Percentiles rank a stretch among this genome's conserved stretches.
These are phyloP conservation scores for Metrosideros polymorpha DNA, from an alignment of 441 rosid genomes.

Conservation along the genomic window DNA sequence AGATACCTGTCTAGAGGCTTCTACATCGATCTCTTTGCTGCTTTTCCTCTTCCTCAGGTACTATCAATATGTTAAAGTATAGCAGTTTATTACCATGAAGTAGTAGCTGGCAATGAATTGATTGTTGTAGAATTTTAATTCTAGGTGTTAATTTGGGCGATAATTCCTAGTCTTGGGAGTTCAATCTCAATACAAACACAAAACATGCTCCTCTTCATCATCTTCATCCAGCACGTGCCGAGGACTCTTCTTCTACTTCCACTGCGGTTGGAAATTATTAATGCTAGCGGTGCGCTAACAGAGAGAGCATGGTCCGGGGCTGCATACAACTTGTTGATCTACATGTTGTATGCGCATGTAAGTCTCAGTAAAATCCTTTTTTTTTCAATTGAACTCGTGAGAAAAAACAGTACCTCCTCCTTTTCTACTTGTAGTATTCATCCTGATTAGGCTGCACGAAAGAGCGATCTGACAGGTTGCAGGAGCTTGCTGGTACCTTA, in stretches of 20 bases:
- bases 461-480: slow-evolving; percentile 35
- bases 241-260: background rate
- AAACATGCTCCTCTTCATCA: background rate
- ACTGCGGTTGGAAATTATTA: slow-evolving; percentile 1
- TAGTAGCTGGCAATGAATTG: background rate
- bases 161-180: background rate
- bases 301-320: slow-evolving; percentile 6
- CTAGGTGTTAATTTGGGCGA: slow-evolving; percentile 3
- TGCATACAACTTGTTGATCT: slow-evolving; percentile 6
- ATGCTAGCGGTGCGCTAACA: slow-evolving; percentile 1
- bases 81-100: background rate
- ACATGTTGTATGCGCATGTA: slow-evolving; percentile 7
- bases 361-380: background rate
- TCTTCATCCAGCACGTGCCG: slow-evolving; percentile 3
- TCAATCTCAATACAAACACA: background rate
- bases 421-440: background rate
- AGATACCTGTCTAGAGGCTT: background rate
- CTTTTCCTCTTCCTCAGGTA: slow-evolving; percentile 12
- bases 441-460: background rate
- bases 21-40: background rate
- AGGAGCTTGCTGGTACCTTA: slow-evolving; percentile 94
- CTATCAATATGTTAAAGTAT: background rate
- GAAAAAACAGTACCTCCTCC: background rate
- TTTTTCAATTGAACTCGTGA: background rate
- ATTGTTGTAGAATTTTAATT: background rate